phyloP scores from a whole-genome alignment of 495 filamentous ascomycete genomes.

The Penicillium arizonense region DNA sequence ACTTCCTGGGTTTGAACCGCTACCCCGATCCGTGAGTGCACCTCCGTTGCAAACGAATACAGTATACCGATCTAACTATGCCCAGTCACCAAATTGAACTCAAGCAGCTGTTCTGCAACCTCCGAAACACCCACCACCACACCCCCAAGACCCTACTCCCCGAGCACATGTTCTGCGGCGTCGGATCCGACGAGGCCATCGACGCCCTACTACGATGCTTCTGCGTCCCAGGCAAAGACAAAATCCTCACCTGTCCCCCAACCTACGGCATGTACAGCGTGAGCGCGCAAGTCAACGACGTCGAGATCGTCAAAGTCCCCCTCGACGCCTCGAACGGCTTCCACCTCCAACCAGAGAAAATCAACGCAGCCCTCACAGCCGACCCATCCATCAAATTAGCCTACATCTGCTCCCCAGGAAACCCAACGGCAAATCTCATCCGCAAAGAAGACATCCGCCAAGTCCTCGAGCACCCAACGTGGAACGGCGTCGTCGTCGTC shows the following conservation, averaged over 20 bases:
- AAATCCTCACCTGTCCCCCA: slow-evolving; percentile 89
- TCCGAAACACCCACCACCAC: slow-evolving; percentile 84
- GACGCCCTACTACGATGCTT: slow-evolving; percentile 91
- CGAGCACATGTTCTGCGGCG: slow-evolving; percentile 87
- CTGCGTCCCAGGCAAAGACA: slow-evolving; percentile 81
- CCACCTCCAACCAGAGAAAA: slow-evolving; percentile 64
- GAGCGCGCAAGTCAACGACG: slow-evolving; percentile 88
- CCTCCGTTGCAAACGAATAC: not conserved
- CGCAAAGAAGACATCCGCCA: slow-evolving; percentile 70
- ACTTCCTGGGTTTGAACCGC: slow-evolving; percentile 79
- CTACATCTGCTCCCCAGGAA: slow-evolving; percentile 92
- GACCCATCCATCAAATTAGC: slow-evolving; percentile 76
- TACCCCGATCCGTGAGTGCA: slow-evolving; percentile 84
- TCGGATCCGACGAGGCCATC: slow-evolving; percentile 95
- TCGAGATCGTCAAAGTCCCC: slow-evolving; percentile 80
- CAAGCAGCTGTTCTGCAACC: slow-evolving; percentile 81
- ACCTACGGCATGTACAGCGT: slow-evolving; percentile 99
- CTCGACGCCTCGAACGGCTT: slow-evolving; percentile 64
- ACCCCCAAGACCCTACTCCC: slow-evolving; percentile 71
- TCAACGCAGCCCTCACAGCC: slow-evolving; percentile 60
- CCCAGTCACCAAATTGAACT: slow-evolving; percentile 75
- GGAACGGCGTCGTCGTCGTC: slow-evolving; percentile 91
- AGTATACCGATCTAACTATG: not conserved
- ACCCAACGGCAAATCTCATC: slow-evolving; percentile 81
- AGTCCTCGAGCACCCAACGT: slow-evolving; percentile 82